Evolutionary conservation across 805 yeast genomes (phyloP), one percentile per base, ranked within the genome.

Genomic region (Cyberlindnera amylophila): DNA sequence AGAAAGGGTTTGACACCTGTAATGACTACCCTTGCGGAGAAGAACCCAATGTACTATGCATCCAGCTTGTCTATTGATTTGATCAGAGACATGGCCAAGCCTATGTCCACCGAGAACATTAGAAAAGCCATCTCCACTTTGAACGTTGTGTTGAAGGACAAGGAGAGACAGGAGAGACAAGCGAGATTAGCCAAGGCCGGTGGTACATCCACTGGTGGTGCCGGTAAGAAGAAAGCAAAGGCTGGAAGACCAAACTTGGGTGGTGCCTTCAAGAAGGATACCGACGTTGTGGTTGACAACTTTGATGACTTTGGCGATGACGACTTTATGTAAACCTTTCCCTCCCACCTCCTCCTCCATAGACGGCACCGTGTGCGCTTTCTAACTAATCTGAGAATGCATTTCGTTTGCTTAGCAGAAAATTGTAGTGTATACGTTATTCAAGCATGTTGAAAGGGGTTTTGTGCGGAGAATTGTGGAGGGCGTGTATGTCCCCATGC

Each of bases 161-260:
- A 91, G 69, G 88, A 82, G 64, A 83, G 82, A 61, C 84, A 83
- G 42, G 98, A 91, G 69, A 86, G 97, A 72, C 86, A 79, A 57
- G 88, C 86, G 19, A 81, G 96, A 64, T 69, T 86, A 57, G 77
- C 84, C 54, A 83, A 81, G 62, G 74, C 86, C 42, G 91, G 93
- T 49, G 93, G 91, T 51, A 85, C 95, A 21, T 79, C 91, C 31
- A 77, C 87, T 18, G 95, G 95, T 56, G 96, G 96, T 62, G 93
- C 95, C 30, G 95, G 96, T 66, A 89, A 90, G 77, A 84, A 85
- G 79, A 91, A 90, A 79, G 96, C 88, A 45, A 84, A 85, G 66
- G 42, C 52, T 13, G 75, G 79, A 43, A 77, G 73, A 52, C 83
- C 87, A 34, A 83, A 82, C 62, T 71, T 85, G 39, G 75, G 75